These are phyloP conservation scores for Russula brevipes DNA, from an alignment of 768 basidiomycete species.

Conservation along the genomic window DNA sequence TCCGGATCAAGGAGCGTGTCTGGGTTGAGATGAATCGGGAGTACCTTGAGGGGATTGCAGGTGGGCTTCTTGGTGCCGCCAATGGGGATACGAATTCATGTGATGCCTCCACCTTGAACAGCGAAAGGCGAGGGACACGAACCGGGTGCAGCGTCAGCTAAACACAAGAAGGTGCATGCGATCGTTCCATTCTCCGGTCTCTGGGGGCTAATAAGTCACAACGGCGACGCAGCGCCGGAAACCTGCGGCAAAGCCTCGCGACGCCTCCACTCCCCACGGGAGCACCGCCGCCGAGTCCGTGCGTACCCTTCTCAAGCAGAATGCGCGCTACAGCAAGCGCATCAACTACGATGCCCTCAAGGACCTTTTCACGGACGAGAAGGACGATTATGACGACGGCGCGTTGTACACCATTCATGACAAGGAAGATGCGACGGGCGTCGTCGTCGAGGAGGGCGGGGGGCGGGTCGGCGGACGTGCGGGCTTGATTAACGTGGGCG, in stretches of 20 bases:
- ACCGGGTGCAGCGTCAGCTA: constrained; percentile 35
- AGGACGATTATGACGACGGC: constrained; percentile 44
- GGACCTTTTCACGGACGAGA: constrained; percentile 51
- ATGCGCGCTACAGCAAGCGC: constrained; percentile 81
- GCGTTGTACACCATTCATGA: constrained; percentile 52
- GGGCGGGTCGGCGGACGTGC: constrained; percentile 31
- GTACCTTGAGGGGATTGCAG: constrained; percentile 82
- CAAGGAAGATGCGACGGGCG: constrained; percentile 36
- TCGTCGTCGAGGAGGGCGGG: constrained; percentile 40
- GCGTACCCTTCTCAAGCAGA: constrained; percentile 74
- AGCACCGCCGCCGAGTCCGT: constrained; percentile 74
- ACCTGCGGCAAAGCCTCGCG: constrained; percentile 58
- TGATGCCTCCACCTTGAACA: constrained; percentile 30
- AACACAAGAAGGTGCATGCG: constrained; percentile 66
- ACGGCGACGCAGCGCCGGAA: constrained; percentile 55
- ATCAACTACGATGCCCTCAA: constrained; percentile 92
- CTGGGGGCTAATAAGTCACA: constrained; percentile 30
- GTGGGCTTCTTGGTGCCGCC: constrained; percentile 37
- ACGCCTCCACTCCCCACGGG: constrained; percentile 65
- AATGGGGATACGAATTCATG: constrained; percentile 16
- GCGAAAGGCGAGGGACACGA: constrained; percentile 60
- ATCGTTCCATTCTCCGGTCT: neutral
- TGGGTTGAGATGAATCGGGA: constrained; percentile 95
- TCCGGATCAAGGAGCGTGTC: constrained; percentile 79
- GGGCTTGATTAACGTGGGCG: constrained; percentile 5